Conservation (phyloP, 345 rosid genomes). For the Angophora floribunda region DNA sequence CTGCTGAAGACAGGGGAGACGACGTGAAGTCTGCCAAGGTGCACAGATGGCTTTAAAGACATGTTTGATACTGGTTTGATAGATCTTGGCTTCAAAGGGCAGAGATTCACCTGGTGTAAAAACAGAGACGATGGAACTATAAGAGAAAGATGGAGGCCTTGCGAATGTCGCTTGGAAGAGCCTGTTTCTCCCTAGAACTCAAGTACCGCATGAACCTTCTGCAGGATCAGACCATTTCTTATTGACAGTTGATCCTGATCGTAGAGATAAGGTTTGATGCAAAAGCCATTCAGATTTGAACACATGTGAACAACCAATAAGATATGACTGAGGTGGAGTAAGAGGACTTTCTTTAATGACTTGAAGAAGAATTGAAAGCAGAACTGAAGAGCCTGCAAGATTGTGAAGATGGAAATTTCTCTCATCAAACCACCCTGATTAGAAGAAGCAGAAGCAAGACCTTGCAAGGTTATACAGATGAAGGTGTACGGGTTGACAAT, state of each 20-base stretch:
- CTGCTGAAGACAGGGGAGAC: neutral
- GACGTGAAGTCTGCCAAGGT: neutral
- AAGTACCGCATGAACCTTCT: neutral
- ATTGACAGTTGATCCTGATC: neutral
- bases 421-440: neutral
- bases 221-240: neutral
- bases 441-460: neutral
- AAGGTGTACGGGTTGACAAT: neutral
- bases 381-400: neutral
- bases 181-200: neutral
- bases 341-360: neutral
- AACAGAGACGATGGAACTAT: neutral
- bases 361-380: neutral
- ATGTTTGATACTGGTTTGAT: neutral
- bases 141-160: neutral
- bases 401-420: neutral
- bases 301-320: neutral
- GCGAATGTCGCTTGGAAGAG: neutral
- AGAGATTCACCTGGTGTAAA: neutral
- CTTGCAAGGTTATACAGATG: neutral
- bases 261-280: neutral
- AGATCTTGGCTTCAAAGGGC: neutral
- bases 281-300: neutral
- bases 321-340: no score
- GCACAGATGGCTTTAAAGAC: neutral